Percentiles rank a stretch among this genome's conserved stretches.
phyloP scores from a whole-genome alignment of 179 eudicot species.

The Spergularia azorica region DNA sequence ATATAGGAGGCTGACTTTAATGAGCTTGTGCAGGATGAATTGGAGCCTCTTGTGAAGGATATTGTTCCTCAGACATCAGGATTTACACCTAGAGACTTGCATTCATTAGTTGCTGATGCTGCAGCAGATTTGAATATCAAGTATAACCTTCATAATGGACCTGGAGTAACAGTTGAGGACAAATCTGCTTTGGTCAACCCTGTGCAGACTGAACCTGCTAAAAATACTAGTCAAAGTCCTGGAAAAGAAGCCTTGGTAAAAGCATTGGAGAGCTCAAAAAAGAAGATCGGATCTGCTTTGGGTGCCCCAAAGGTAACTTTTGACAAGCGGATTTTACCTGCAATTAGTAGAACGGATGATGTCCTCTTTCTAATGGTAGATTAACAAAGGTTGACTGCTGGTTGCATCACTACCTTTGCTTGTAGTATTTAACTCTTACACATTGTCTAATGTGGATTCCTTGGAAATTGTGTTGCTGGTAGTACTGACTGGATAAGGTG shows the following conservation, averaged over 20 bases:
- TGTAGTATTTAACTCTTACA: not conserved
- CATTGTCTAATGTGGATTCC: not conserved
- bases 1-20: conserved; percentile 27
- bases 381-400: not conserved
- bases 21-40: conserved; percentile 51
- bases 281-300: conserved; percentile 85
- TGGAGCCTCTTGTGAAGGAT: conserved; percentile 69
- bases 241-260: conserved; percentile 62
- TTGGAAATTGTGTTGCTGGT: not conserved
- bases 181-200: conserved; percentile 25
- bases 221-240: conserved; percentile 37
- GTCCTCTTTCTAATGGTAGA: conserved; percentile 1
- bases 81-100: conserved; percentile 81
- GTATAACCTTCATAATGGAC: conserved; percentile 34
- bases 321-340: not conserved
- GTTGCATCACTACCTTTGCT: not conserved
- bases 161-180: conserved; percentile 32
- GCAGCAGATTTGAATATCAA: conserved; percentile 56
- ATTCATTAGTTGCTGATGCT: conserved; percentile 88
- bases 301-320: conserved; percentile 88
- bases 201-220: conserved; percentile 33
- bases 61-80: conserved; percentile 92
- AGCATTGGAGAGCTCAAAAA: conserved; percentile 83
- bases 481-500: not conserved
- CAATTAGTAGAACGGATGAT: conserved; percentile 1